A percentile compares a stretch with the other conserved stretches of the same genome.
phyloP scores from a whole-genome alignment of 1,139 yeast genomes.

The Cylindricascospora bacillispora region DNA sequence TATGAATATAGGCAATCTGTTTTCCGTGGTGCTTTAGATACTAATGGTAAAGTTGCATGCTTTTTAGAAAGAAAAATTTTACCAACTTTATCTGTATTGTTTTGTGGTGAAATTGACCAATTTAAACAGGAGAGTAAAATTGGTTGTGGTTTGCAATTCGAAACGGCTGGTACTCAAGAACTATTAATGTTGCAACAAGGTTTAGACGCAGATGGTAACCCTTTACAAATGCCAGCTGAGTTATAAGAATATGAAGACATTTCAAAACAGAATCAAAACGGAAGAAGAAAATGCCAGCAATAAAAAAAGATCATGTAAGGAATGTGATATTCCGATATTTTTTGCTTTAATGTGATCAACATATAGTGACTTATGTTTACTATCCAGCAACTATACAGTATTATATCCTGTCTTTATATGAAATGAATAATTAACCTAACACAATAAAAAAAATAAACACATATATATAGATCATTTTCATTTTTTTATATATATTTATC shows the following conservation, averaged over 20 bases:
- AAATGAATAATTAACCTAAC: no score
- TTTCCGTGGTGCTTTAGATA: constrained; percentile 90
- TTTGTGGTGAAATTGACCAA: constrained; percentile 94
- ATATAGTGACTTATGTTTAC: no score
- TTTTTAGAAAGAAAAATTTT: constrained; percentile 87
- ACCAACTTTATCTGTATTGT: constrained; percentile 80
- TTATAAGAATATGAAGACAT: constrained; percentile 2
- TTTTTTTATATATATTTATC: no score
- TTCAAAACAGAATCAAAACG: constrained; percentile 1
- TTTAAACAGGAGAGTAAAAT: constrained; percentile 68
- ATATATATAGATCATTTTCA: no score
- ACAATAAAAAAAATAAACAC: no score
- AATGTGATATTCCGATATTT: no score
- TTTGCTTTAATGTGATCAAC: no score
- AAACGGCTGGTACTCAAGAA: constrained; percentile 89
- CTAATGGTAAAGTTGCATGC: constrained; percentile 81
- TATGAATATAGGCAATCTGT: constrained; percentile 95
- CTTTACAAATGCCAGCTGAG: constrained; percentile 42
- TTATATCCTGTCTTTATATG: no score
- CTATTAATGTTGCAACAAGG: constrained; percentile 67
- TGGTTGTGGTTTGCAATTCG: constrained; percentile 92
- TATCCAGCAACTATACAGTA: no score
- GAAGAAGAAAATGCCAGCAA: background rate
- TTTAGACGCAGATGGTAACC: constrained; percentile 74
- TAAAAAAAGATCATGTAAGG: no score